These are phyloP conservation scores for Vanderwaltozyma verrucispora DNA, from an alignment of 805 yeast genomes.

Conservation along the genomic window DNA sequence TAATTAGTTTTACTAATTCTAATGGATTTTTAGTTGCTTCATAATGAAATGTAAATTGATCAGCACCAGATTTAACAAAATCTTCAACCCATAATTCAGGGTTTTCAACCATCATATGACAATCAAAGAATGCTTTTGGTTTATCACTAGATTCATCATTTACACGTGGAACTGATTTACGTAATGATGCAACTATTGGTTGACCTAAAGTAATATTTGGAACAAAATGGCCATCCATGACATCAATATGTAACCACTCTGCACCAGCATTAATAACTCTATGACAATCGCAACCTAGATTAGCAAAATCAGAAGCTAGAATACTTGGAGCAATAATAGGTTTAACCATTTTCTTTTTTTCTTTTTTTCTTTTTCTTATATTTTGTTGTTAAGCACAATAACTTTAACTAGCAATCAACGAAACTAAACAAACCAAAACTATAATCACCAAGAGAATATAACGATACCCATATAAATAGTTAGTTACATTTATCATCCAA, in stretches of 20 bases:
- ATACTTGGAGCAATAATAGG: conserved; percentile 91
- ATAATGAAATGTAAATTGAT: conserved; percentile 91
- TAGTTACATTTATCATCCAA: too few relatives aligned
- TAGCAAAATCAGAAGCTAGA: conserved; percentile 84
- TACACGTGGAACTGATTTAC: conserved; percentile 65
- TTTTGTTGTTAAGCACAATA: too few relatives aligned
- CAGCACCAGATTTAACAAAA: conserved; percentile 89
- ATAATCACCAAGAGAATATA: too few relatives aligned
- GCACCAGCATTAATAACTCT: conserved; percentile 70
- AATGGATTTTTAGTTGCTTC: conserved; percentile 80
- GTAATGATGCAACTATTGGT: conserved; percentile 69
- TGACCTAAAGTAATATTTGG: conserved; percentile 95
- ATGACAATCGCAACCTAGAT: conserved; percentile 80
- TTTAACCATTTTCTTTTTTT: conserved; percentile 44
- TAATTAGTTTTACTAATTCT: conserved; percentile 65
- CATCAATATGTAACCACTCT: conserved; percentile 96
- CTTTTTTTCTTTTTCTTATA: neutral
- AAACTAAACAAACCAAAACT: too few relatives aligned
- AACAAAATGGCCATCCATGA: conserved; percentile 98
- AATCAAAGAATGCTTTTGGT: conserved; percentile 61
- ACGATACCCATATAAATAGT: too few relatives aligned
- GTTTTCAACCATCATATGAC: conserved; percentile 94
- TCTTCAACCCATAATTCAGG: conserved; percentile 94
- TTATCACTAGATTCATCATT: conserved; percentile 31
- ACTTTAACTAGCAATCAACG: too few relatives aligned